Percentiles rank a stretch among this genome's conserved stretches.
phyloP scores from a whole-genome alignment of 306 rosid species.

The Gastrolobium bilobum region DNA sequence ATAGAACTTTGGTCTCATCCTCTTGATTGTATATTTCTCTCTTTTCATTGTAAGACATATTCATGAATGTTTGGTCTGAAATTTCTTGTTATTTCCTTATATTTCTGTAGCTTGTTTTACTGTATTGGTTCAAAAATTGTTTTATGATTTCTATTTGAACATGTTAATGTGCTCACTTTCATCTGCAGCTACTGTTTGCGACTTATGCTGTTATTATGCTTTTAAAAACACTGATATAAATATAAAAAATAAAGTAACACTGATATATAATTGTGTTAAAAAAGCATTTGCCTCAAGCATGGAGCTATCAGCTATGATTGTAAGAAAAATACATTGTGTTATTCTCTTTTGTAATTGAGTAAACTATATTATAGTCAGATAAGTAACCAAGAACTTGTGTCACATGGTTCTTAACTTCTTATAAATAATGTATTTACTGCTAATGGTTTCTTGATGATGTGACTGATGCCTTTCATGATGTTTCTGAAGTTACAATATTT shows the following conservation, averaged over 20 bases:
- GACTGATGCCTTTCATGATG: slow-evolving; percentile 1
- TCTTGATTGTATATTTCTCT: slow-evolving; percentile 18
- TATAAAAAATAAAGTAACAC: too few relatives aligned
- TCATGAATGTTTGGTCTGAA: not conserved
- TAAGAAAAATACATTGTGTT: slow-evolving; percentile 15
- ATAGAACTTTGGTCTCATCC: not conserved
- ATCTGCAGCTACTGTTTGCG: slow-evolving; percentile 5
- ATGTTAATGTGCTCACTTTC: slow-evolving; percentile 13
- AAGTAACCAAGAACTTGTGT: slow-evolving; percentile 2
- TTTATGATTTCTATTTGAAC: slow-evolving; percentile 11
- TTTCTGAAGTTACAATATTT: slow-evolving; percentile 27
- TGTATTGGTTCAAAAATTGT: not conserved
- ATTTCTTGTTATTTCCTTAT: not conserved
- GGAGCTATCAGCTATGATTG: not conserved
- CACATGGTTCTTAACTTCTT: slow-evolving; percentile 26
- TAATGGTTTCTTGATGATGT: slow-evolving; percentile 40
- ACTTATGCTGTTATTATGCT: not conserved
- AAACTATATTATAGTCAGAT: slow-evolving; percentile 10
- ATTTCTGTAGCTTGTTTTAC: not conserved
- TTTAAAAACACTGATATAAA: too few relatives aligned
- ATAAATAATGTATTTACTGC: not conserved
- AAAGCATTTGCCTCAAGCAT: slow-evolving; percentile 1
- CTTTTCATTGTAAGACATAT: not conserved
- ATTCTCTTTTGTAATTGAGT: slow-evolving; percentile 21
- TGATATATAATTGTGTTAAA: not conserved